These are phyloP conservation scores for Pythium grandisporangium DNA, from an alignment of 352 stramenopile genomes.

Conservation along the genomic window DNA sequence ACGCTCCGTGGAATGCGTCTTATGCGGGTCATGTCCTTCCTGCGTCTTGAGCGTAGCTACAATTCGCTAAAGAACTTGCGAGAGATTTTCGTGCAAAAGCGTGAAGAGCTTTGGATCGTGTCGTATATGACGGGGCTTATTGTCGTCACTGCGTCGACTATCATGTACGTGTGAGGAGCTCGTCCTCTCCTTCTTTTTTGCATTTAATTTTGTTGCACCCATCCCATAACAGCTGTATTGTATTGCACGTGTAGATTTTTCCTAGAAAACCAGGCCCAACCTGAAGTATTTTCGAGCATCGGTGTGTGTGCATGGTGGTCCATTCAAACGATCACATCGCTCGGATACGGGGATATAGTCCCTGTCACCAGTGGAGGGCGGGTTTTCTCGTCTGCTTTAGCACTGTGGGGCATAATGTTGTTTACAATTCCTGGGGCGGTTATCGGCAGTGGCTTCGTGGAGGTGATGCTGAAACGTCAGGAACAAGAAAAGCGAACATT, in stretches of 20 bases:
- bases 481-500: constrained; percentile 42
- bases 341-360: constrained; percentile 83
- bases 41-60: constrained; percentile 72
- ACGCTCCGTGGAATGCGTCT: constrained; percentile 64
- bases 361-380: constrained; percentile 54
- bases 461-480: constrained; percentile 80
- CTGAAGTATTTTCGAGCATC: constrained; percentile 70
- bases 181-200: neutral
- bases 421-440: constrained; percentile 81
- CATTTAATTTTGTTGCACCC: neutral
- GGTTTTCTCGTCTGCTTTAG: constrained; percentile 65
- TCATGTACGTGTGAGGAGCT: constrained; percentile 67
- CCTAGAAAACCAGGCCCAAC: constrained; percentile 61
- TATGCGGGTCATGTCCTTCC: constrained; percentile 72
- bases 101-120: constrained; percentile 67
- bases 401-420: constrained; percentile 80
- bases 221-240: neutral
- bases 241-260: constrained; percentile 44
- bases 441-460: constrained; percentile 70
- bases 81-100: constrained; percentile 65
- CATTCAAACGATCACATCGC: constrained; percentile 78
- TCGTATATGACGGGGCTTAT: constrained; percentile 75
- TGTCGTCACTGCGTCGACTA: constrained; percentile 75
- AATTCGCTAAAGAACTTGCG: constrained; percentile 68
- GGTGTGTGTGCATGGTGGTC: constrained; percentile 71